A percentile compares a stretch with the other conserved stretches of the same genome.
These are phyloP conservation scores for Xanthoconium separans DNA, from an alignment of 1,284 basidiomycete species.

Conservation along the genomic window DNA sequence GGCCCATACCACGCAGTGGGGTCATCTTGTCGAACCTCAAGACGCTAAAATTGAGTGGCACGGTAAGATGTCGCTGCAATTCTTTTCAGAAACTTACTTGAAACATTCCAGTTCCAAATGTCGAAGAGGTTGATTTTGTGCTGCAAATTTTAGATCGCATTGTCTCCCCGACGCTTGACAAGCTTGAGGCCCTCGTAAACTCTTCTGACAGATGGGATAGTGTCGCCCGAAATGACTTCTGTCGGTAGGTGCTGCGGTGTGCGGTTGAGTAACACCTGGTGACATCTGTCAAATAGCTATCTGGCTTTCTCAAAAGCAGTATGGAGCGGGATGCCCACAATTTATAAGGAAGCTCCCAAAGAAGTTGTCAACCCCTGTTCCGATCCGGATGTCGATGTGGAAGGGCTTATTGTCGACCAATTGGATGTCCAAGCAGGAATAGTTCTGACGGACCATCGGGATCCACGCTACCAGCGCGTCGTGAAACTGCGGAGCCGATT, in stretches of 20 bases:
- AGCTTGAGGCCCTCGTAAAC: conserved; percentile 65
- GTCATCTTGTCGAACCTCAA: conserved; percentile 74
- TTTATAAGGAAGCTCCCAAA: conserved; percentile 61
- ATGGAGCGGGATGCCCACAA: conserved; percentile 72
- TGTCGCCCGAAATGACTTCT: conserved; percentile 89
- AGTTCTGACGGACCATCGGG: conserved; percentile 75
- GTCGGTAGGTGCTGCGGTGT: conserved; percentile 54
- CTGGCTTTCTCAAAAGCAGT: conserved; percentile 63
- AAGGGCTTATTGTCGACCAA: conserved; percentile 62
- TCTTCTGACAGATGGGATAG: conserved; percentile 64
- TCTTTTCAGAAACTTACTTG: conserved; percentile 1
- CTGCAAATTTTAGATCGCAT: conserved; percentile 58
- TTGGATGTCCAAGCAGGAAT: conserved; percentile 72
- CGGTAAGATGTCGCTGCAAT: conserved; percentile 41
- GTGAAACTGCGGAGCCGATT: conserved; percentile 62
- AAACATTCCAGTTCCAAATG: conserved; percentile 58
- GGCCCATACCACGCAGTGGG: conserved; percentile 82
- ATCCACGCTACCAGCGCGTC: conserved; percentile 73
- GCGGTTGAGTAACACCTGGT: background rate
- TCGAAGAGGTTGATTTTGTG: conserved; percentile 79
- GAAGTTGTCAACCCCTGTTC: conserved; percentile 54
- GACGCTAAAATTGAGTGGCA: conserved; percentile 92
- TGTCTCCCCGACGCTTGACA: conserved; percentile 63
- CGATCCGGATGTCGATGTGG: conserved; percentile 60
- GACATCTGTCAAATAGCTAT: conserved; percentile 43